phyloP scores from a whole-genome alignment of 805 yeast species.

The Kluyveromyces nonfermentans region DNA sequence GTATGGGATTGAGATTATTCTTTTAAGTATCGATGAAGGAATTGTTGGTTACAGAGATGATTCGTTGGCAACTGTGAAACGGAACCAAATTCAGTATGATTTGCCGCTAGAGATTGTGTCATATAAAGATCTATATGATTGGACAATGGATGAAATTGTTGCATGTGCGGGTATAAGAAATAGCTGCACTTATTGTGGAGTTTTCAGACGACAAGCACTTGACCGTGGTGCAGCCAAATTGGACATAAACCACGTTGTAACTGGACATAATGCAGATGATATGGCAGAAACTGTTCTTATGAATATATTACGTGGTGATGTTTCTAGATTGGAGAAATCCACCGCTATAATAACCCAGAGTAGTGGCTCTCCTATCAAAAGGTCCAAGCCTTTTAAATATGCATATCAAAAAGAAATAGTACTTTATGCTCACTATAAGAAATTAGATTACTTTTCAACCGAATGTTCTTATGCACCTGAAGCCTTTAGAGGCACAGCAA shows the following conservation, averaged over 20 bases:
- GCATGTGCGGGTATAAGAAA: slow-evolving; percentile 88
- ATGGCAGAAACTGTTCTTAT: slow-evolving; percentile 97
- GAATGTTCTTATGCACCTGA: slow-evolving; percentile 98
- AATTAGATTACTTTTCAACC: slow-evolving; percentile 90
- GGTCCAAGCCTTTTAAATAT: slow-evolving; percentile 94
- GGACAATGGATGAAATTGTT: slow-evolving; percentile 99
- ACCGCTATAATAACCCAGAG: slow-evolving; percentile 78
- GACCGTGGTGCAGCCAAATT: slow-evolving; percentile 91
- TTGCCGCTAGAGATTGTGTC: slow-evolving; percentile 75
- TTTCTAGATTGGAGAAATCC: slow-evolving; percentile 82
- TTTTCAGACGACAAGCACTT: slow-evolving; percentile 87
- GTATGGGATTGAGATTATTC: slow-evolving; percentile 77
- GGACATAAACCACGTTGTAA: slow-evolving; percentile 82
- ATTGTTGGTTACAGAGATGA: slow-evolving; percentile 96
- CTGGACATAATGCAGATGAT: slow-evolving; percentile 99
- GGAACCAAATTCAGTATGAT: slow-evolving; percentile 80
- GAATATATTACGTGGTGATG: slow-evolving; percentile 94
- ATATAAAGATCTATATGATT: slow-evolving; percentile 79
- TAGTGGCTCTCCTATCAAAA: slow-evolving; percentile 77
- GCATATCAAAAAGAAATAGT: slow-evolving; percentile 96
- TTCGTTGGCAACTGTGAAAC: slow-evolving; percentile 89
- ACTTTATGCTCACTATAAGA: slow-evolving; percentile 91
- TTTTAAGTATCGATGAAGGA: slow-evolving; percentile 91
- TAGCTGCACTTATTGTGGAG: slow-evolving; percentile 98
- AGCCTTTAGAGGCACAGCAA: slow-evolving; percentile 95